Percentiles rank a stretch among this genome's conserved stretches.
These are phyloP conservation scores for Epithele typhae DNA, from an alignment of 768 basidiomycete genomes.

Conservation along the genomic window DNA sequence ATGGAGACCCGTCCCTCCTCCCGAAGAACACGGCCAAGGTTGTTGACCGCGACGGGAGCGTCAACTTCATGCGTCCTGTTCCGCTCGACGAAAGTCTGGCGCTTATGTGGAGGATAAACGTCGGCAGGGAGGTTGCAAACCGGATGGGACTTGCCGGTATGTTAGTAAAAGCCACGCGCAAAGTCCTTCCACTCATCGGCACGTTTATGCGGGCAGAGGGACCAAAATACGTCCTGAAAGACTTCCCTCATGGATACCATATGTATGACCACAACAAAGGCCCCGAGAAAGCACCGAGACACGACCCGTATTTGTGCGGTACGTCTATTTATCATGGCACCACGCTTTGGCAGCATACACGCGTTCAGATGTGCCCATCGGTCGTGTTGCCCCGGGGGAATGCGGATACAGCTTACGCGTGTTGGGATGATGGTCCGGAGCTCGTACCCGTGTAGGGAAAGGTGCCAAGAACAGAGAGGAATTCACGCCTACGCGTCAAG, in stretches of 20 bases:
- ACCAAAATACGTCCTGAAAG: constrained; percentile 52
- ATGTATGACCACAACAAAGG: constrained; percentile 79
- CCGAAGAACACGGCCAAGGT: constrained; percentile 51
- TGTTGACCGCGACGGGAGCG: constrained; percentile 56
- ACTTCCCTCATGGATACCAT: constrained; percentile 65
- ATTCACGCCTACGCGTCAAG: no score
- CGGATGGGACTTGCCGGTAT: constrained; percentile 48
- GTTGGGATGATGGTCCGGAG: no score
- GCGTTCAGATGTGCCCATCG: no score
- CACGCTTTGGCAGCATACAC: no score
- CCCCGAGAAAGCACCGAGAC: constrained; percentile 44
- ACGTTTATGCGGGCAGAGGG: constrained; percentile 45
- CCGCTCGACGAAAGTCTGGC: constrained; percentile 44
- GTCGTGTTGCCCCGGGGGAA: no score
- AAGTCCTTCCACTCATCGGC: no score
- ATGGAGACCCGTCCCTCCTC: constrained; percentile 52
- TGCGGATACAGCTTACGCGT: no score
- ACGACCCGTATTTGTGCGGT: constrained; percentile 82
- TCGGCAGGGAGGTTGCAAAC: constrained; percentile 39
- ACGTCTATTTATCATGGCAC: constrained; percentile 3
- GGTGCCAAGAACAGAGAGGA: no score
- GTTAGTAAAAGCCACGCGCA: no score
- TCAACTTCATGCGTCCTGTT: constrained; percentile 67
- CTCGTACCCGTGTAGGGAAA: no score
- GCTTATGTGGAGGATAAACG: constrained; percentile 49